phyloP scores from a whole-genome alignment of 2,329 filamentous ascomycete species.

The Ophiostoma pallidulum region DNA sequence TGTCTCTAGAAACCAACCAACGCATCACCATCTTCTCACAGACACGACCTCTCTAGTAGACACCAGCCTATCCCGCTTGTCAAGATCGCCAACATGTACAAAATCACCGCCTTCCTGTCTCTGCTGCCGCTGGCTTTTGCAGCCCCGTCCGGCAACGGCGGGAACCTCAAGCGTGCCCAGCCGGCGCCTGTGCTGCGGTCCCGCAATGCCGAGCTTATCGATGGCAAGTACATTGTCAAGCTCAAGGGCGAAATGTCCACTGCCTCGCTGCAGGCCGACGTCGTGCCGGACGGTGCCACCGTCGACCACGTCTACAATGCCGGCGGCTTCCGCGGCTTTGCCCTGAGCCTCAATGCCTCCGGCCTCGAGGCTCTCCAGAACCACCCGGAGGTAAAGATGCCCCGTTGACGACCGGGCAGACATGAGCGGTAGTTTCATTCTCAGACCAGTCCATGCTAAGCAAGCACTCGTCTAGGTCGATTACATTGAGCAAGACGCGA shows the following conservation, averaged over 20 bases:
- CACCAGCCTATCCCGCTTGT: no score
- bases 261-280: conserved; percentile 20
- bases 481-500: conserved; percentile 24
- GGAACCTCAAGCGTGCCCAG: conserved; percentile 15
- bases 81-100: no score
- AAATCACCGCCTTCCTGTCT: conserved; percentile 27
- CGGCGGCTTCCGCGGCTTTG: conserved; percentile 23
- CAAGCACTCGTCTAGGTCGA: conserved; percentile 22
- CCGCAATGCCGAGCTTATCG: conserved; percentile 27
- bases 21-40: background rate
- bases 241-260: conserved; percentile 28
- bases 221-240: conserved; percentile 36
- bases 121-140: conserved; percentile 28
- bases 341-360: conserved; percentile 18
- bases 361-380: conserved; percentile 18
- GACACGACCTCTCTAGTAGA: no score
- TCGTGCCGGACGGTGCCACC: conserved; percentile 13
- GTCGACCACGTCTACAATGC: conserved; percentile 20
- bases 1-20: no score
- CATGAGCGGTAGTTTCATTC: no score
- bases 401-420: no score
- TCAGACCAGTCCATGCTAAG: no score
- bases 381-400: conserved; percentile 18
- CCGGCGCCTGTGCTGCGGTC: conserved; percentile 29
- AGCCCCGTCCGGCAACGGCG: conserved; percentile 23